Percentiles rank a stretch among this genome's conserved stretches.
phyloP scores from a whole-genome alignment of 1,139 yeast genomes.

The Candida tropicalis region DNA sequence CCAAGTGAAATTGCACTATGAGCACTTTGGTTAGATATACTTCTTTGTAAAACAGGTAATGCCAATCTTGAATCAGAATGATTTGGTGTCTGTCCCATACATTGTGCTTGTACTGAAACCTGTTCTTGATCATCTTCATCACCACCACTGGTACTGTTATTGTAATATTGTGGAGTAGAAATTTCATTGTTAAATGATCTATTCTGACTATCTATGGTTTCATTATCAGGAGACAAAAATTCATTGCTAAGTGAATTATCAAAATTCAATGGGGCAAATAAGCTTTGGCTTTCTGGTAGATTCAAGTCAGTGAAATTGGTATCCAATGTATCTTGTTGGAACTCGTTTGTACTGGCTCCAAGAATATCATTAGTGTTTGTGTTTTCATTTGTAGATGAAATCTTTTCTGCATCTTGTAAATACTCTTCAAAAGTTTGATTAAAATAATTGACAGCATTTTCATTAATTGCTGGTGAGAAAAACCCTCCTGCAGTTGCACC shows the following conservation, averaged over 20 bases:
- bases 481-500: conserved; percentile 13
- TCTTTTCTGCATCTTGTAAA: conserved; percentile 11
- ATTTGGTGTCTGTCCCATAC: neutral
- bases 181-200: neutral
- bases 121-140: conserved; percentile 10
- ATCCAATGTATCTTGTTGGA: neutral
- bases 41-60: conserved; percentile 7
- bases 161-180: neutral
- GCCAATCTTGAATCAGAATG: conserved; percentile 3
- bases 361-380: neutral
- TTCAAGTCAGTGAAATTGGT: conserved; percentile 9
- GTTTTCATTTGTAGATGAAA: neutral
- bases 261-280: conserved; percentile 11
- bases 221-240: conserved; percentile 10
- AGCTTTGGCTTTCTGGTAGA: neutral
- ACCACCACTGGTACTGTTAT: neutral
- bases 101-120: neutral
- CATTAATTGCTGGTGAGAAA: conserved; percentile 18
- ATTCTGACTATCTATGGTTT: neutral
- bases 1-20: conserved; percentile 19
- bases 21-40: conserved; percentile 29
- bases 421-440: conserved; percentile 19
- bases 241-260: conserved; percentile 8
- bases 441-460: conserved; percentile 14
- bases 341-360: neutral